Percentiles rank a stretch among this genome's conserved stretches.
phyloP scores from a whole-genome alignment of 495 filamentous ascomycete species.

The Aspergillus taichungensis region DNA sequence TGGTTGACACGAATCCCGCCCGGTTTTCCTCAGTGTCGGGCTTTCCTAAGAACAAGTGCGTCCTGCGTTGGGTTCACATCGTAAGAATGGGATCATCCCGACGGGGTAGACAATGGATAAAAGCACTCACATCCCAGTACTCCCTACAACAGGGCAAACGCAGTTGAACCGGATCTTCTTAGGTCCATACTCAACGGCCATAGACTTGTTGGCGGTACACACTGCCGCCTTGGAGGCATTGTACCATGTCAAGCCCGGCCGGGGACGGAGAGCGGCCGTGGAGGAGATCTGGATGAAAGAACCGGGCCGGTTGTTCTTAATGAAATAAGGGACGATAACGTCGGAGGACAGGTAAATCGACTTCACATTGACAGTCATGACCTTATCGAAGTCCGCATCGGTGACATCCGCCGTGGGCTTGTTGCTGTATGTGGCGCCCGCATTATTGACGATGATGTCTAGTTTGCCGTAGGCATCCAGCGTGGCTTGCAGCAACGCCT shows the following conservation, averaged over 20 bases:
- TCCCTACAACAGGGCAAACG: slow-evolving; percentile 50
- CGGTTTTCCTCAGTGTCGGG: slow-evolving; percentile 54
- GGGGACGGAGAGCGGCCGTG: slow-evolving; percentile 47
- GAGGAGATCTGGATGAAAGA: slow-evolving; percentile 53
- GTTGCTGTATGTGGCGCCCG: slow-evolving; percentile 22
- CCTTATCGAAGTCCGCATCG: slow-evolving; percentile 50
- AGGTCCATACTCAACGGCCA: slow-evolving; percentile 55
- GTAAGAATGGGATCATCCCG: background rate
- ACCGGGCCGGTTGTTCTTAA: slow-evolving; percentile 41
- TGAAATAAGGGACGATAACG: slow-evolving; percentile 45
- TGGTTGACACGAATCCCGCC: slow-evolving; percentile 49
- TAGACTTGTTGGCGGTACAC: slow-evolving; percentile 46
- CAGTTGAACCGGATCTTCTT: slow-evolving; percentile 52
- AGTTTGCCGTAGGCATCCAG: slow-evolving; percentile 20
- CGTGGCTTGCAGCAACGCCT: slow-evolving; percentile 15
- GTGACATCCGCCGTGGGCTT: slow-evolving; percentile 48
- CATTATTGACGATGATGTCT: slow-evolving; percentile 35
- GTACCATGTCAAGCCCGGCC: slow-evolving; percentile 57
- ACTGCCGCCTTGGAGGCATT: slow-evolving; percentile 55
- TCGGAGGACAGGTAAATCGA: slow-evolving; percentile 45
- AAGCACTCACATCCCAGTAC: slow-evolving; percentile 46
- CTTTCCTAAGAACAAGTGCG: slow-evolving; percentile 48
- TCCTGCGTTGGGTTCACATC: slow-evolving; percentile 5
- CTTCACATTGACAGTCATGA: slow-evolving; percentile 51
- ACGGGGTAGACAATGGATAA: background rate